Conservation (phyloP, 768 basidiomycete species). For the Lentinula raphanica region DNA sequence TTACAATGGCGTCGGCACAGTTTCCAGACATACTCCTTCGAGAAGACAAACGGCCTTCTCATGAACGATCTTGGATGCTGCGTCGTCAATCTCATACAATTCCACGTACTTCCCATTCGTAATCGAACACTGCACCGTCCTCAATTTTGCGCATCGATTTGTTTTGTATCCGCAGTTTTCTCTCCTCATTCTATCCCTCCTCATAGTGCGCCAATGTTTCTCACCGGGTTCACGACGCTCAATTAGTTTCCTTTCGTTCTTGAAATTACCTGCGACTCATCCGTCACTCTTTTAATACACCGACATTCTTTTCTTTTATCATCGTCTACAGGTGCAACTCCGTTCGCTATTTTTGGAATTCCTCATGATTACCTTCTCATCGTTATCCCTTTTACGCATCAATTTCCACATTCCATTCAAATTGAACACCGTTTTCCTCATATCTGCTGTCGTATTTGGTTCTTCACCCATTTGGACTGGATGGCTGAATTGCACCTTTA, state of each 20-base stretch:
- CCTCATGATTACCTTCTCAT: neutral
- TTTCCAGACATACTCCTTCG: constrained; percentile 2
- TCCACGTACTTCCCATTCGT: too few relatives aligned
- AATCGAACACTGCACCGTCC: too few relatives aligned
- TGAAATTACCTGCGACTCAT: neutral
- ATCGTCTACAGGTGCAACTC: neutral
- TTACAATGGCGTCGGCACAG: neutral
- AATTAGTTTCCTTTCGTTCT: neutral
- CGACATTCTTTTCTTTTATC: neutral
- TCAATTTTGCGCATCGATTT: neutral
- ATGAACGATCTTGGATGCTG: neutral
- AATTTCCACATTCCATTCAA: neutral
- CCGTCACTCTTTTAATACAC: neutral
- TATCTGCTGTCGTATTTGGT: neutral
- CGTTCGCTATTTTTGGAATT: neutral
- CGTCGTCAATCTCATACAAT: too few relatives aligned
- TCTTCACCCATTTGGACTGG: neutral
- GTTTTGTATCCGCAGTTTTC: neutral
- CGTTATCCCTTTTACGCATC: neutral
- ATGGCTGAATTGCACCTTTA: neutral
- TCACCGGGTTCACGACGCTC: neutral
- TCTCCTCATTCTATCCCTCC: neutral
- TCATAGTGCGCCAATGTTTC: neutral
- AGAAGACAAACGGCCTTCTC: constrained; percentile 9
- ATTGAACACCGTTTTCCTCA: neutral